These are phyloP conservation scores for Rhizopogon rudus DNA, from an alignment of 768 basidiomycete genomes.

Conservation along the genomic window DNA sequence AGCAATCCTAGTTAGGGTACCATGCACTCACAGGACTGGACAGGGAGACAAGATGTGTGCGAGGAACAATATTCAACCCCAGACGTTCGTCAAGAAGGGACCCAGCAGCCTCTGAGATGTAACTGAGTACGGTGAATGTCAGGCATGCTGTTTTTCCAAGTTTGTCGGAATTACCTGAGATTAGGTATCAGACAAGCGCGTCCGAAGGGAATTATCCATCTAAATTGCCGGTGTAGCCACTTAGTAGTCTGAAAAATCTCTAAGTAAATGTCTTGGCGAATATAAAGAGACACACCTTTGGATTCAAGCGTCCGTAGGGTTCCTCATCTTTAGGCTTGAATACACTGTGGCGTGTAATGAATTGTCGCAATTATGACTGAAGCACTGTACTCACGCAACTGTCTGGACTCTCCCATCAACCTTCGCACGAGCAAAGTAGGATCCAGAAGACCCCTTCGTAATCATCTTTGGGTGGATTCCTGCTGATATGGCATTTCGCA, in stretches of 20 bases:
- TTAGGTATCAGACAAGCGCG: constrained; percentile 87
- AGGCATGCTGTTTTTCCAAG: neutral
- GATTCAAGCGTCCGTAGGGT: constrained; percentile 84
- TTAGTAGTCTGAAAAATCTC: constrained; percentile 60
- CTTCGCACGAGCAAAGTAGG: constrained; percentile 87
- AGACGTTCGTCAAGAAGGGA: constrained; percentile 76
- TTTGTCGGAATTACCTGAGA: constrained; percentile 48
- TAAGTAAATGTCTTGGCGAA: neutral
- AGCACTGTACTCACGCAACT: constrained; percentile 55
- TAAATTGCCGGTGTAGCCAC: constrained; percentile 85
- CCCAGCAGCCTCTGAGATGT: constrained; percentile 87
- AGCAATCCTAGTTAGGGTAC: neutral
- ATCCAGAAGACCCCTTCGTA: constrained; percentile 82
- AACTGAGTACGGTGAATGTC: constrained; percentile 37
- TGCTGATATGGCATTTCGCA: constrained; percentile 63
- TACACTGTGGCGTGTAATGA: constrained; percentile 41
- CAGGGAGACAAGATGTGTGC: constrained; percentile 77
- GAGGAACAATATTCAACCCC: constrained; percentile 76
- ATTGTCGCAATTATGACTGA: neutral
- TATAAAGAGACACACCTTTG: constrained; percentile 49
- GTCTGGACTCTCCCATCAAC: constrained; percentile 72
- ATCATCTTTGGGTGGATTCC: constrained; percentile 92
- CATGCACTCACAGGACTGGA: constrained; percentile 53
- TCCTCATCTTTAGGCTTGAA: constrained; percentile 94
- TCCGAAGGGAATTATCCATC: constrained; percentile 89